These are phyloP conservation scores for Aspergillus neotritici DNA, from an alignment of 2,329 filamentous ascomycete genomes.

Conservation along the genomic window DNA sequence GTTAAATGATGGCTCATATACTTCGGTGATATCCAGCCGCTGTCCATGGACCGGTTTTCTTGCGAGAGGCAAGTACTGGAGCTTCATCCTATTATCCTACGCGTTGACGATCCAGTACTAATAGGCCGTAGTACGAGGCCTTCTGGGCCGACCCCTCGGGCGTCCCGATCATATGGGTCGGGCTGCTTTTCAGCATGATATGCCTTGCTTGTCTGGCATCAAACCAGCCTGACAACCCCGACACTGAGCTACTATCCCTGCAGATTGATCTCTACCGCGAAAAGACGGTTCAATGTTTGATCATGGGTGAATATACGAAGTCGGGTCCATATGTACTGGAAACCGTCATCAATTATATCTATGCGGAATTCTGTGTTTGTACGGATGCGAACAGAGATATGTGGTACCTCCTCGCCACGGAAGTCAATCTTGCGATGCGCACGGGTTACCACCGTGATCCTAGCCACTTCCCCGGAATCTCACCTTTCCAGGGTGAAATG, in stretches of 20 bases:
- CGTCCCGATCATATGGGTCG: conserved; percentile 41
- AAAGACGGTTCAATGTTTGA: conserved; percentile 48
- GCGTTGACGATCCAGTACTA: not conserved
- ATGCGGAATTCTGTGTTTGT: conserved; percentile 49
- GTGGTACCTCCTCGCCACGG: conserved; percentile 48
- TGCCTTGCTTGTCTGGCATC: conserved; percentile 18
- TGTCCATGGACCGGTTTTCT: conserved; percentile 25
- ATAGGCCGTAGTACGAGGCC: conserved; percentile 31
- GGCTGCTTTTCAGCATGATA: conserved; percentile 40
- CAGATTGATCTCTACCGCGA: conserved; percentile 19
- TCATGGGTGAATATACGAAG: conserved; percentile 51
- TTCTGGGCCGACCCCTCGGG: conserved; percentile 41
- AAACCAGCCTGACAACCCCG: conserved; percentile 2
- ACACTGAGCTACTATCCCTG: conserved; percentile 5
- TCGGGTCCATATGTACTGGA: conserved; percentile 51
- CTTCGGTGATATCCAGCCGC: conserved; percentile 6
- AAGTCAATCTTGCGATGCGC: conserved; percentile 53
- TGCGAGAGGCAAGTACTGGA: conserved; percentile 23
- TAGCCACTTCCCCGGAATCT: conserved; percentile 46
- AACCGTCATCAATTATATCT: conserved; percentile 50
- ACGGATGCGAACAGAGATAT: conserved; percentile 52
- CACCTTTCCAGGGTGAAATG: conserved; percentile 52
- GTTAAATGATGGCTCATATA: conserved; percentile 6
- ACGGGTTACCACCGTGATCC: conserved; percentile 57
- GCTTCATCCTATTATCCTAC: conserved; percentile 5